Percentiles rank a stretch among this genome's conserved stretches.
phyloP scores from a whole-genome alignment of 106 monocot genomes.

The Apostasia ramifera region DNA sequence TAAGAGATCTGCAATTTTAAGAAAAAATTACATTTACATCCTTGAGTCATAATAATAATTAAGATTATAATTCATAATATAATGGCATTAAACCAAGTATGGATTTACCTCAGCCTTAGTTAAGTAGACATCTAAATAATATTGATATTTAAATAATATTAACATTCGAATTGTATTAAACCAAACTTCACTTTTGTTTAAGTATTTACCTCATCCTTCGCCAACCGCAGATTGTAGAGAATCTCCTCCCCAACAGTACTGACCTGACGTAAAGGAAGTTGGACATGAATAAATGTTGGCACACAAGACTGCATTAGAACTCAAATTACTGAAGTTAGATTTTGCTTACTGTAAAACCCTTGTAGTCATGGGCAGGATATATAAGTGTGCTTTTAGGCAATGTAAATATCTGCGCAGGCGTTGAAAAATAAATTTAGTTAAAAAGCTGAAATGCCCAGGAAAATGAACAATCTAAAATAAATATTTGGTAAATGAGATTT shows the following conservation, averaged over 20 bases:
- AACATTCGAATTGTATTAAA: neutral
- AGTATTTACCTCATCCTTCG: constrained; percentile 74
- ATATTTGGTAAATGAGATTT: neutral
- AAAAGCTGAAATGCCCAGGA: neutral
- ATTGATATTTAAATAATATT: too few species aligned
- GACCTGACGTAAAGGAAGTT: neutral
- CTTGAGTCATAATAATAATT: too few species aligned
- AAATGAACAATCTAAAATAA: neutral
- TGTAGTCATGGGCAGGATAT: constrained; percentile 97
- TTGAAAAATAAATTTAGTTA: neutral
- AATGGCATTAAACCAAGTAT: too few species aligned
- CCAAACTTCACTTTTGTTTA: neutral
- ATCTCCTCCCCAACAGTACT: constrained; percentile 70
- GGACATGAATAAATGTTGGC: too few species aligned
- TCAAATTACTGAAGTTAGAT: neutral
- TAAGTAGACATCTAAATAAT: neutral
- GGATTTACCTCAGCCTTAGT: too few species aligned
- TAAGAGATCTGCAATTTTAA: too few species aligned
- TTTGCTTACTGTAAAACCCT: constrained; percentile 70
- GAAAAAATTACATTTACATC: too few species aligned
- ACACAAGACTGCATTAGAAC: too few species aligned
- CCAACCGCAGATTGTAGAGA: constrained; percentile 71
- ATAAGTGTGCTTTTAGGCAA: constrained; percentile 82
- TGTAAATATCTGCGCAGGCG: constrained; percentile 63
- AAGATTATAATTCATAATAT: too few species aligned